Evolutionary conservation across 495 filamentous ascomycete species (phyloP), one percentile per base, ranked within the genome.

Genomic region (Arthonia radiata): DNA sequence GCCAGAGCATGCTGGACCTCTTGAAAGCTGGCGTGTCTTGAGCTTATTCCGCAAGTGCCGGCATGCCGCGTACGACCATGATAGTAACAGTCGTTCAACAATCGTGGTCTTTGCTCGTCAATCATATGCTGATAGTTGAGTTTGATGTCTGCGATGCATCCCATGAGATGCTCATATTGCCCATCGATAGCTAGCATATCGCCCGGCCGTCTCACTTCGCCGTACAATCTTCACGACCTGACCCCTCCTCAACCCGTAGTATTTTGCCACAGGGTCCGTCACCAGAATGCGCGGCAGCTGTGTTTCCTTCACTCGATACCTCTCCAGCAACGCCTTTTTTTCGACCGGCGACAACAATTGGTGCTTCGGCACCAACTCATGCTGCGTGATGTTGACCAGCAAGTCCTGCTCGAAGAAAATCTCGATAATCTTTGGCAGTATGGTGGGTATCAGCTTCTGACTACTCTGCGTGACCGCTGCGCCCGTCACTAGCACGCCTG

Each of bases 181-280:
- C 33, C 31, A 33, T 25, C 63, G 36, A 37, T 72, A 72, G 58
- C 71, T 78, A 31, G 74, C 74, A 51, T 81, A 81, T 21, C 74
- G 49, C 16, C 74, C 74, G 2, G 72, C 73, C 13, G 74, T 81
- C 54, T 79, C 74, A 31, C 54, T 62, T 30, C 66, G 74, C 27
- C 86, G 57, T 28, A 97, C 89, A 38, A 97, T 97, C 67, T 97
- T 97, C 31, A 97, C 89, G 8, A 97, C 81, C 57, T 94, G 80
- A 2, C 86, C 81, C 40, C 79, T 64, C 53, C 78, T 70, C 48
- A 97, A 55, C 12, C 89, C 86, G 27, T 92, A 50, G 49, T 93
- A 97, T 43, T 71, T 67, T 18, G 86, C 77, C 18, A 97, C 79
- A 9, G 86, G 86, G 53, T 97, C 86, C 24, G 70, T 72, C 27